Evolutionary conservation across 306 rosid species (phyloP), one percentile per base, ranked within the genome.

Genomic region (Ammopiptanthus mongolicus): DNA sequence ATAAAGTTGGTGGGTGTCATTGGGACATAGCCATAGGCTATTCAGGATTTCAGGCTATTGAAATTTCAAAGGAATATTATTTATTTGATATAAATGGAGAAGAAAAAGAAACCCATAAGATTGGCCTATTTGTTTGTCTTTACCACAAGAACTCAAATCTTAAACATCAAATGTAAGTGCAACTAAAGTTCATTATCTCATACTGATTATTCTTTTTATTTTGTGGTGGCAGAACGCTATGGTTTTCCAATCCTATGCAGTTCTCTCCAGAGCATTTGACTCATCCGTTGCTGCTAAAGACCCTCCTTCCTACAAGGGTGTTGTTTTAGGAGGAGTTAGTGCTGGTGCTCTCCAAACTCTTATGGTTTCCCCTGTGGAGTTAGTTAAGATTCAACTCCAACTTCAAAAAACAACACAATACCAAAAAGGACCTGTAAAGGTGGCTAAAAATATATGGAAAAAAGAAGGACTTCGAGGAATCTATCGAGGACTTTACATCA

Each of bases 191-290:
- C 18, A 36, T 3, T 17, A 46, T 39, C 74, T 77, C 10, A 31
- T 13, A 3, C 13, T 69, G 44, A 63, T 19, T 41, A 6, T 69
- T 79, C 10, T 71, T 72, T 13, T 23, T 36, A 8, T 8, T 51
- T 69, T 25, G 25, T 34, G 42, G 4, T n/a, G 71, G 81, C 87
- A 95, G 97, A 92, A 92, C 65, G 97, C 99, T 1, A 69, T 85
- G 75, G 97, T 86, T 64, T 95, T 95, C 80, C 99, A 95, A 81
- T 84, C 85, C 57, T 92, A 90, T 22, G 92, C 92, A 8, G 48
- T 84, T 18, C 87, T 92, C 44, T 90, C 97, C 7, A 86, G 93
- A 28, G 90, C 85, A 71, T 80, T 84, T 39, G 96, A 89, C 78
- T 2, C 84, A 8, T 76, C 86, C 0, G 51, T 59, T 44, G 81